Conservation (phyloP, 306 rosid genomes). For the Prunus mira region DNA sequence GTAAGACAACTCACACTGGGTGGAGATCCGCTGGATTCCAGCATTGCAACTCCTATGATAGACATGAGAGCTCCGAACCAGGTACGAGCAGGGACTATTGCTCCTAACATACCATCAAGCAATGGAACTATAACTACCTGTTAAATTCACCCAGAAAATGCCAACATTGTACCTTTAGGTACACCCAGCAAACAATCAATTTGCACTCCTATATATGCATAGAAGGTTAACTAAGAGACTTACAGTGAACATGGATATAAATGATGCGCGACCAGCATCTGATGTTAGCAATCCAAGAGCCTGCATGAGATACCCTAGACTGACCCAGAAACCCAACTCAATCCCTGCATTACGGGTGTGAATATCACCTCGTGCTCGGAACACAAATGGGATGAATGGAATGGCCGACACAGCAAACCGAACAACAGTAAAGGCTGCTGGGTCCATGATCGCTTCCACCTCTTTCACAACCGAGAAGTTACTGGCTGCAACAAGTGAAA, state of each 20-base stretch:
- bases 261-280: conserved; percentile 77
- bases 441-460: conserved; percentile 64
- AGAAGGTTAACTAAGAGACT: conserved; percentile 12
- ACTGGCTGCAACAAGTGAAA: conserved; percentile 46
- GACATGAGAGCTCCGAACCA: conserved; percentile 78
- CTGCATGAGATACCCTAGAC: conserved; percentile 78
- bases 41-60: conserved; percentile 66
- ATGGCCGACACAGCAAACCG: conserved; percentile 59
- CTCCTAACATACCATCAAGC: conserved; percentile 76
- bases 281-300: conserved; percentile 73
- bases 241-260: conserved; percentile 67
- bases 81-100: conserved; percentile 54
- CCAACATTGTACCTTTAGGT: conserved; percentile 29
- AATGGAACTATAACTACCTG: conserved; percentile 82
- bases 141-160: conserved; percentile 20
- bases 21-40: conserved; percentile 75
- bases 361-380: conserved; percentile 42
- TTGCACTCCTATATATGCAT: not conserved
- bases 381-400: conserved; percentile 65
- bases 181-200: not conserved
- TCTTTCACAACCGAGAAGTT: conserved; percentile 71
- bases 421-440: conserved; percentile 68
- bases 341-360: conserved; percentile 59
- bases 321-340: conserved; percentile 82
- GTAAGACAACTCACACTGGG: conserved; percentile 45